Evolutionary conservation across 495 filamentous ascomycete species (phyloP).

Genomic region (Pseudomonodictys pantanalensis): DNA sequence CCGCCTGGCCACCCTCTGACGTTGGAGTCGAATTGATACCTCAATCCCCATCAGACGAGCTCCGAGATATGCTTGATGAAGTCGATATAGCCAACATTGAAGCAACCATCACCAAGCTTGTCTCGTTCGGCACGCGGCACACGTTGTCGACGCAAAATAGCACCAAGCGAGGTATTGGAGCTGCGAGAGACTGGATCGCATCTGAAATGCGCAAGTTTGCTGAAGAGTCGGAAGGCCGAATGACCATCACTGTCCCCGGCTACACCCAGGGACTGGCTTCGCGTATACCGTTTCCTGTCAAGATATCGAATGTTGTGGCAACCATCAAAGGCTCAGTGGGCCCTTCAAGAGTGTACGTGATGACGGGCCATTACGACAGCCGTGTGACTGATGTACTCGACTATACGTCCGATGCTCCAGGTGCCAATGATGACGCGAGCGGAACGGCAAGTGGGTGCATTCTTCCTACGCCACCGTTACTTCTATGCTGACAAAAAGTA

Average conservation of each 20-base stretch:
- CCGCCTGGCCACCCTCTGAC: constrained; percentile 38
- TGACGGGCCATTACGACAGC: constrained; percentile 55
- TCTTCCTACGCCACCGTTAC: neutral
- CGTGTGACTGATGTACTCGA: constrained; percentile 49
- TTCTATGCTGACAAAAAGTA: constrained; percentile 3
- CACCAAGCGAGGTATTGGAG: constrained; percentile 50
- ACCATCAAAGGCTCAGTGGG: constrained; percentile 49
- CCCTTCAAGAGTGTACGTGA: constrained; percentile 49
- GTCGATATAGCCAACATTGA: constrained; percentile 47
- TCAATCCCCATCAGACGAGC: constrained; percentile 47
- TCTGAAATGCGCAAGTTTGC: constrained; percentile 37
- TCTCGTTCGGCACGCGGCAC: constrained; percentile 53
- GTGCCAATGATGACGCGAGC: constrained; percentile 54
- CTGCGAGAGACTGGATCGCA: constrained; percentile 54
- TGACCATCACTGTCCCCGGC: constrained; percentile 46
- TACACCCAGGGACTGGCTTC: constrained; percentile 47
- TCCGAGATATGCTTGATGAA: constrained; percentile 44
- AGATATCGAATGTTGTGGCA: constrained; percentile 52
- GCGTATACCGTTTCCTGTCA: constrained; percentile 48
- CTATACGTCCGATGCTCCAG: constrained; percentile 51
- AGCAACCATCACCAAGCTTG: constrained; percentile 48
- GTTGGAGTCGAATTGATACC: constrained; percentile 43
- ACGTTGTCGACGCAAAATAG: constrained; percentile 50
- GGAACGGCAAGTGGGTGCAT: constrained; percentile 35
- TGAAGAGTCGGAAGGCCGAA: constrained; percentile 16